Evolutionary conservation across 2,329 filamentous ascomycete species (phyloP).

Genomic region (Xylaria digitata): DNA sequence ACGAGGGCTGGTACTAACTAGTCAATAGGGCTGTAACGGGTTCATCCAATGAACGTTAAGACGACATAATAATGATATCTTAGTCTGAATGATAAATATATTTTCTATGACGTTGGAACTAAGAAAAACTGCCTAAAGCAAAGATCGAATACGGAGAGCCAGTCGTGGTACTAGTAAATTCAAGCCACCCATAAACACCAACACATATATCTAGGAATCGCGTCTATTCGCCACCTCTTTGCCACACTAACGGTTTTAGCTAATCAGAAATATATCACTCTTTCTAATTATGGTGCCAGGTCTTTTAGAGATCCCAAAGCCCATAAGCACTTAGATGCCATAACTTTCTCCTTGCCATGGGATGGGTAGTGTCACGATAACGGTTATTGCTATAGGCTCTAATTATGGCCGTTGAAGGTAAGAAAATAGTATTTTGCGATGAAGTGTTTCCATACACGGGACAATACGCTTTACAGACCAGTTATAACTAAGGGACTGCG

Average conservation of each 20-base stretch:
- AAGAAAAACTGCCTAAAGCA: background rate
- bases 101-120: background rate
- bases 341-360: background rate
- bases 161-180: background rate
- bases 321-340: background rate
- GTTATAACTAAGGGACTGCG: background rate
- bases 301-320: background rate
- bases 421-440: background rate
- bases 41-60: slow-evolving; percentile 16
- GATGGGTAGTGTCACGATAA: background rate
- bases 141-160: background rate
- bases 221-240: background rate
- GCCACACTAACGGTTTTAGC: background rate
- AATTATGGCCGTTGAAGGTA: background rate
- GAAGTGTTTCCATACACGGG: background rate
- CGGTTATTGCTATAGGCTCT: background rate
- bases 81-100: background rate
- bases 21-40: background rate
- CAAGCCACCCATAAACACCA: background rate
- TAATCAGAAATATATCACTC: background rate
- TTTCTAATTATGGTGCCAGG: background rate
- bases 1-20: slow-evolving; percentile 16
- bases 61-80: background rate
- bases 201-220: background rate
- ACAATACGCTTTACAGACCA: background rate